phyloP scores from a whole-genome alignment of 768 basidiomycete species.

The Naganishia vaughanmartiniae region DNA sequence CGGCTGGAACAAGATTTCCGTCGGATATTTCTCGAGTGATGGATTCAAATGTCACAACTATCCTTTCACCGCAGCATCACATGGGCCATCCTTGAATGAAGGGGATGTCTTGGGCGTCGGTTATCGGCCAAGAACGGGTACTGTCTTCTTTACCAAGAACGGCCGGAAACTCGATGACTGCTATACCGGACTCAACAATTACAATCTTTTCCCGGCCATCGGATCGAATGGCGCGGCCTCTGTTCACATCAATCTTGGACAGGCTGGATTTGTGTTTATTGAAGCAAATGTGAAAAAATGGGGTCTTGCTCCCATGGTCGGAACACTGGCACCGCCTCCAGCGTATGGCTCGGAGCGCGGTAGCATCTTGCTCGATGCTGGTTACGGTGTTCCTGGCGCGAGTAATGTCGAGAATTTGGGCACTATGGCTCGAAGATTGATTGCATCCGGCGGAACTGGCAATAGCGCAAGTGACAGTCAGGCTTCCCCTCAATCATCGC shows the following conservation, averaged over 20 bases:
- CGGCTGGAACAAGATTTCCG: slow-evolving; percentile 77
- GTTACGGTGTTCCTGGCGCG: slow-evolving; percentile 57
- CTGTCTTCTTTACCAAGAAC: slow-evolving; percentile 98
- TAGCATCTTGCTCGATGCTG: slow-evolving; percentile 89
- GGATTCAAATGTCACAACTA: slow-evolving; percentile 97
- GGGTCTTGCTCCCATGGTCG: slow-evolving; percentile 95
- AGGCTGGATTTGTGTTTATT: slow-evolving; percentile 97
- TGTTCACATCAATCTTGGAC: slow-evolving; percentile 95
- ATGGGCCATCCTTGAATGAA: slow-evolving; percentile 80
- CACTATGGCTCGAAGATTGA: slow-evolving; percentile 25
- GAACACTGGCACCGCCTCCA: slow-evolving; percentile 93
- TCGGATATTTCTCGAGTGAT: slow-evolving; percentile 84
- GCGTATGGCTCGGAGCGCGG: slow-evolving; percentile 97
- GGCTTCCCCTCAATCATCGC: neutral
- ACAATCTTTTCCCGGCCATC: slow-evolving; percentile 95
- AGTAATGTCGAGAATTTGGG: slow-evolving; percentile 21
- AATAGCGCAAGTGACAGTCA: neutral
- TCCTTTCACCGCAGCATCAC: slow-evolving; percentile 81
- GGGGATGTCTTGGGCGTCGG: slow-evolving; percentile 95
- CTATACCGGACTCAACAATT: slow-evolving; percentile 79
- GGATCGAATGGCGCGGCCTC: slow-evolving; percentile 95
- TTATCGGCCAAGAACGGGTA: slow-evolving; percentile 91
- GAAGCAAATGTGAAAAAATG: slow-evolving; percentile 99
- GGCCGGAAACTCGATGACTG: slow-evolving; percentile 96
- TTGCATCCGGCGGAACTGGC: slow-evolving; percentile 6